These are phyloP conservation scores for Vitis cinerea DNA, from an alignment of 164 flowering plant genomes.

Conservation along the genomic window DNA sequence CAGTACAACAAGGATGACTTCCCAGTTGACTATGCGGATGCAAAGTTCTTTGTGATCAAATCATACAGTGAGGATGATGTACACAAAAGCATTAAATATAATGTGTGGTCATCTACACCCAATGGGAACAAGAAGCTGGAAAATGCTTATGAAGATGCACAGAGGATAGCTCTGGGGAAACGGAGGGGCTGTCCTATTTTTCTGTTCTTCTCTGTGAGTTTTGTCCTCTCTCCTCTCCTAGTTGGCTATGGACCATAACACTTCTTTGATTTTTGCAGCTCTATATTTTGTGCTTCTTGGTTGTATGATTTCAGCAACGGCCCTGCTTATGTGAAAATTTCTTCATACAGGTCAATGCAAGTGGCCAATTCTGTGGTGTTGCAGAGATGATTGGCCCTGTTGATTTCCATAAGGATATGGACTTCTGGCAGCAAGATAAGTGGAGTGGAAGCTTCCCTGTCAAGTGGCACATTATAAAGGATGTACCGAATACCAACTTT, in stretches of 20 bases:
- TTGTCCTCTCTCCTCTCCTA: background rate
- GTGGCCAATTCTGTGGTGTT: constrained; percentile 95
- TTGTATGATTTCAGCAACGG: background rate
- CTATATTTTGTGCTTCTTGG: background rate
- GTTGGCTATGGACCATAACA: background rate
- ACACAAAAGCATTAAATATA: constrained; percentile 89
- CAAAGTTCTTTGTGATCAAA: constrained; percentile 84
- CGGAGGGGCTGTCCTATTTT: constrained; percentile 69
- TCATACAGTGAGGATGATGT: constrained; percentile 97
- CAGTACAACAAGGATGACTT: constrained; percentile 75
- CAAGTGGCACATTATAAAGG: constrained; percentile 90
- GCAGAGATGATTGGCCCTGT: constrained; percentile 93
- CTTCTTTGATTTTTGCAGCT: background rate
- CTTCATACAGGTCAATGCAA: constrained; percentile 76
- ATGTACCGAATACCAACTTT: constrained; percentile 69
- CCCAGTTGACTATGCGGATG: constrained; percentile 46
- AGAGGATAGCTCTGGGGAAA: constrained; percentile 47
- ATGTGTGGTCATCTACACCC: constrained; percentile 95
- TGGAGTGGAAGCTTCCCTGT: constrained; percentile 95
- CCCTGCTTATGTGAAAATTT: constrained; percentile 3
- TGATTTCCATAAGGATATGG: constrained; percentile 77
- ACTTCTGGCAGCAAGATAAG: constrained; percentile 97
- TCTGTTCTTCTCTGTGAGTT: constrained; percentile 86
- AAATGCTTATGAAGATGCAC: constrained; percentile 70
- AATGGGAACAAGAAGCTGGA: constrained; percentile 87